Evolutionary conservation across 352 stramenopile genomes (phyloP).

Genomic region (Pythium rhizo-oryzae): DNA sequence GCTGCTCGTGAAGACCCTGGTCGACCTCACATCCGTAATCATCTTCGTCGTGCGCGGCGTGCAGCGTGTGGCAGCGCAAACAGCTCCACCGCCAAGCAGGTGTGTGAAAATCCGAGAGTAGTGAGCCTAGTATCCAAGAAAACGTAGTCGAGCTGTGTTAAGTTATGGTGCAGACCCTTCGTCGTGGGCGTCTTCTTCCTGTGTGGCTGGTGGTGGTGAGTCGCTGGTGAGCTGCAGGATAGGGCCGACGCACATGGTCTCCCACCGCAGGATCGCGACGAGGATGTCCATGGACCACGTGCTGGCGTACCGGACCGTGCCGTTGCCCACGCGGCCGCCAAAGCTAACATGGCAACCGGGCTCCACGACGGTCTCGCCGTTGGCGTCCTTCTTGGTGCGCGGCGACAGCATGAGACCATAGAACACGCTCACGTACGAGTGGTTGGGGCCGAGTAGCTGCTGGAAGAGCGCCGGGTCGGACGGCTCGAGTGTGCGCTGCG

Average conservation of each 20-base stretch:
- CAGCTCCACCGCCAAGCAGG: too few relatives aligned
- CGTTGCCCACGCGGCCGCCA: slow-evolving; percentile 30
- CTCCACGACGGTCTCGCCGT: not conserved
- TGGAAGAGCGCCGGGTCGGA: slow-evolving; percentile 10
- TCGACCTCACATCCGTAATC: too few relatives aligned
- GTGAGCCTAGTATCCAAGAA: too few relatives aligned
- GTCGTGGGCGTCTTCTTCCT: not conserved
- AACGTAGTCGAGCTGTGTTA: not conserved
- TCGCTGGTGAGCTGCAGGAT: slow-evolving; percentile 20
- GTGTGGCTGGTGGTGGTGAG: not conserved
- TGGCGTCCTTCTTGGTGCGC: not conserved
- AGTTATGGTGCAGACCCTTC: not conserved
- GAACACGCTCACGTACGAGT: slow-evolving; percentile 33
- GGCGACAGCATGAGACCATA: slow-evolving; percentile 29
- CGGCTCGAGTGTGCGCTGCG: slow-evolving; percentile 29
- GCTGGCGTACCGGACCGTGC: slow-evolving; percentile 28
- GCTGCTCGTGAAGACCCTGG: too few relatives aligned
- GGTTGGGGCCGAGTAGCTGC: slow-evolving; percentile 12
- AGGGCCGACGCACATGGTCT: slow-evolving; percentile 28
- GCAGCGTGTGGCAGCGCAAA: too few relatives aligned
- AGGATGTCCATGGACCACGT: slow-evolving; percentile 31
- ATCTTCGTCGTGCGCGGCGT: too few relatives aligned
- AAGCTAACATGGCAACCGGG: slow-evolving; percentile 30
- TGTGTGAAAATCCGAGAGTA: too few relatives aligned
- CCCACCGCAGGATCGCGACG: slow-evolving; percentile 32